Percentiles rank a stretch among this genome's conserved stretches.
These are phyloP conservation scores for Gossypium gossypioides DNA, from an alignment of 441 rosid species.

Conservation along the genomic window DNA sequence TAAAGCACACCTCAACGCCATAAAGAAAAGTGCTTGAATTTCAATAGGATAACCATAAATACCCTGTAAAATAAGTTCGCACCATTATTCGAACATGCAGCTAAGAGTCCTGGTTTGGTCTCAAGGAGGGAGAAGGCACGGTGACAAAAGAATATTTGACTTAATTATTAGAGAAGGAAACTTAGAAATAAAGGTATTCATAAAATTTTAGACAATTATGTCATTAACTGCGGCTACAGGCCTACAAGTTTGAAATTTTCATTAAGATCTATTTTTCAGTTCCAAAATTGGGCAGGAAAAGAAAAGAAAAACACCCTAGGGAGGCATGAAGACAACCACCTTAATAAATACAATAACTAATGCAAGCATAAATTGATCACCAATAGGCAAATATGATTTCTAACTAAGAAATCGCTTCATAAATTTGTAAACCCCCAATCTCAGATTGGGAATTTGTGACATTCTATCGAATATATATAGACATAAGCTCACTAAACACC, in stretches of 20 bases:
- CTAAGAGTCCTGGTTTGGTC: not conserved
- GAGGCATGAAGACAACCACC: not conserved
- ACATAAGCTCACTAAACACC: not conserved
- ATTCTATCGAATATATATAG: not conserved
- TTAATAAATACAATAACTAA: not conserved
- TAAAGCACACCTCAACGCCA: constrained; percentile 71
- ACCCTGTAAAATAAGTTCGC: constrained; percentile 41
- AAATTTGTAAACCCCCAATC: not conserved
- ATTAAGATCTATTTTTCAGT: not conserved
- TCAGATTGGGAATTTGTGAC: not conserved
- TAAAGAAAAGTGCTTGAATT: constrained; percentile 84
- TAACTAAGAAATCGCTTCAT: not conserved
- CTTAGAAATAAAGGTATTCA: not conserved
- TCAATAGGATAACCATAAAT: constrained; percentile 88
- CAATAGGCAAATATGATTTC: not conserved
- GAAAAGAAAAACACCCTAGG: not conserved
- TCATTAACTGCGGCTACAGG: too few relatives aligned
- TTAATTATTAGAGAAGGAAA: not conserved
- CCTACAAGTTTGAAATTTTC: not conserved
- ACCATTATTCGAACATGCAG: not conserved
- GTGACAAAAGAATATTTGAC: not conserved
- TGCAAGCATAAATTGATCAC: not conserved
- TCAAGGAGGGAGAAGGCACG: not conserved
- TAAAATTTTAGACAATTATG: not conserved
- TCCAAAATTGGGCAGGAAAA: not conserved